Base-by-base conservation (phyloP, 306 rosid genomes). In the Nissolia schottii region DNA sequence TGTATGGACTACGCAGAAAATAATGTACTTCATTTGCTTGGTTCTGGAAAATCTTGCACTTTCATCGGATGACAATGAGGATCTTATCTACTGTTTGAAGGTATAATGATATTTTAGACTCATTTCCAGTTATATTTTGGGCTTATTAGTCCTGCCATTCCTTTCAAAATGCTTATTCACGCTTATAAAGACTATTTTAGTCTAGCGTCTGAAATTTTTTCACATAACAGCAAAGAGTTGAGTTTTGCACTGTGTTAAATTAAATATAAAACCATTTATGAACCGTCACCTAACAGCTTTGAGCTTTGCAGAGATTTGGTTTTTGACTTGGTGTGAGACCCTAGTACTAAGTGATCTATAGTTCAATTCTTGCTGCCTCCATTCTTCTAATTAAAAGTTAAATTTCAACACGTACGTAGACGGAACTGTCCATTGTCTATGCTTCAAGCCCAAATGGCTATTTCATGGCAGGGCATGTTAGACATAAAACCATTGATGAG, bases 41-140 rank as follows among this genome's bases (percentile, higher is more conserved):
- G 91, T 89, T 57, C 87, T 94, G 23, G 99, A 94, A 80, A 91
- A 94, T 79, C 87, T 94, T 76, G 96, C 93, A 67, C 89, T 94
- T 24, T 94, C 96, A 14, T 91, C 86, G 3, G 91, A 89, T 76
- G 89, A 87, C 74, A 94, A 91, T 67, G 95, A 87, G 82, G 97
- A 94, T 81, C 86, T 94, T 62, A 77, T 94, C 75, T 94, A 80
- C 83, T 86, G 96, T 81, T 81, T 85, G 90, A 94, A 89, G 99
- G 99, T 94, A 86, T 71, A 43, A 27, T 51, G 77, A 31, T 32
- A 23, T 9, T 19, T 3, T 32, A 15, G 50, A 70, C 20, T 15
- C 23, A 28, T 55, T 23, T 48, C 49, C 37, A 6, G 59, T 41
- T 78, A 35, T 20, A 53, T 40, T 76, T 48, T 34, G 38, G 48